Evolutionary conservation across 257 asterid species (phyloP).

Genomic region (Jacaranda copaia): DNA sequence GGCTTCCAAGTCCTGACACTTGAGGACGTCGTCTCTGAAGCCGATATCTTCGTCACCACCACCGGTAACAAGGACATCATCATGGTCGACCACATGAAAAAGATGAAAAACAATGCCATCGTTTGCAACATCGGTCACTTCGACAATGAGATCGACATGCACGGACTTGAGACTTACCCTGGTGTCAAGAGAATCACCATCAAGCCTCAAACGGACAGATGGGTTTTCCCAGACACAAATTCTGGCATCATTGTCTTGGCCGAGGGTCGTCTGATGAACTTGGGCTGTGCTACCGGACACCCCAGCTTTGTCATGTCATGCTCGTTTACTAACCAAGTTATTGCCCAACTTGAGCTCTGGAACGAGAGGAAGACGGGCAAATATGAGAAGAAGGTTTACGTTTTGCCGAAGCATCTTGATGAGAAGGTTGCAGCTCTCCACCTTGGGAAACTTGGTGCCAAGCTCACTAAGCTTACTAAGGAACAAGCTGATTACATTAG

Average conservation of each 20-base stretch:
- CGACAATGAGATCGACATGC: constrained; percentile 65
- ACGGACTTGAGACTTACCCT: constrained; percentile 55
- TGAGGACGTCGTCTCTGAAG: constrained; percentile 48
- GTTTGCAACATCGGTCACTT: constrained; percentile 72
- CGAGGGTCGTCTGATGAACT: constrained; percentile 67
- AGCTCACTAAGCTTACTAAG: constrained; percentile 57
- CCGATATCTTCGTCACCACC: constrained; percentile 61
- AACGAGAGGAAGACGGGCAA: constrained; percentile 53
- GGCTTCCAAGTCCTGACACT: constrained; percentile 57
- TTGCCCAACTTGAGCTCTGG: constrained; percentile 68
- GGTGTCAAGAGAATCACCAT: constrained; percentile 59
- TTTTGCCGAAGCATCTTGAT: constrained; percentile 63
- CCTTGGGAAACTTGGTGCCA: constrained; percentile 59
- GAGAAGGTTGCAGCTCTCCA: constrained; percentile 69
- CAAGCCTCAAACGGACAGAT: constrained; percentile 59
- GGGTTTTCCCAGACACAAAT: constrained; percentile 56
- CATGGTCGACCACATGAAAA: constrained; percentile 57
- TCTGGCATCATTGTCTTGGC: constrained; percentile 54
- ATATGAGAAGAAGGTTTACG: constrained; percentile 69
- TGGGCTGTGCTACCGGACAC: constrained; percentile 69
- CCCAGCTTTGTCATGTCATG: constrained; percentile 73
- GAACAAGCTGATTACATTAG: constrained; percentile 61
- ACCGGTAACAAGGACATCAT: constrained; percentile 66
- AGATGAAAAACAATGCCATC: constrained; percentile 68
- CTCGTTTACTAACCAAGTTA: constrained; percentile 64